These are phyloP conservation scores for Alternaria arborescens DNA, from an alignment of 2,329 filamentous ascomycete species.

Conservation along the genomic window DNA sequence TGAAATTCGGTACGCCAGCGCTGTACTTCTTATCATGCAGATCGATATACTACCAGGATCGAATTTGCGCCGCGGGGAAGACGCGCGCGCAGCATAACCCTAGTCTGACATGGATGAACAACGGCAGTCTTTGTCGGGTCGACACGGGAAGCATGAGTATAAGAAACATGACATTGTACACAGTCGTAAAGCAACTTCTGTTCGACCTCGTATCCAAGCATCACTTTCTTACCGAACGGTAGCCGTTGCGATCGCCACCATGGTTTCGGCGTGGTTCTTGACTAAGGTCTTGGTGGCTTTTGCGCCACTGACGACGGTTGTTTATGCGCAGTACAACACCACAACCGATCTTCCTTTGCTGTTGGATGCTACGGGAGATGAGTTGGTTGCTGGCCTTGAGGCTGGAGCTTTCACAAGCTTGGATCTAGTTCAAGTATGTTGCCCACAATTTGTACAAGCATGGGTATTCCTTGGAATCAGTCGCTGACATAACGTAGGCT, in stretches of 20 bases:
- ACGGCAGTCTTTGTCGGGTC: conserved; percentile 19
- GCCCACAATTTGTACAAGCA: background rate
- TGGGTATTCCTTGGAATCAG: background rate
- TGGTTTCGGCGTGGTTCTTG: conserved; percentile 32
- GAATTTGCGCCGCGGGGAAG: conserved; percentile 19
- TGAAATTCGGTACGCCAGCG: background rate
- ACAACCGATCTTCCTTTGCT: conserved; percentile 48
- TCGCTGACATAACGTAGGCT: conserved; percentile 46
- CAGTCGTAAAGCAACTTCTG: background rate
- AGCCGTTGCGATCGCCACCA: conserved; percentile 18
- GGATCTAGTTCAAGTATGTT: conserved; percentile 58
- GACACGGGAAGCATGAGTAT: conserved; percentile 16
- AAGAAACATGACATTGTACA: conserved; percentile 12
- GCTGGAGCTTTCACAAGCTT: conserved; percentile 63
- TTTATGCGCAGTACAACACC: conserved; percentile 24
- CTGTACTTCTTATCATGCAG: conserved; percentile 25
- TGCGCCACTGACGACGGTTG: conserved; percentile 27
- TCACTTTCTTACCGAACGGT: background rate
- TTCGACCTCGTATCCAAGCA: background rate
- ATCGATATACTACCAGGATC: conserved; percentile 21
- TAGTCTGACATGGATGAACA: conserved; percentile 21
- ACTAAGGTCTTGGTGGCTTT: conserved; percentile 29
- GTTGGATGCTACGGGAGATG: conserved; percentile 61
- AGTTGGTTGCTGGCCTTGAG: conserved; percentile 60
- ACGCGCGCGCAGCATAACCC: conserved; percentile 7